phyloP scores from a whole-genome alignment of 2,329 filamentous ascomycete species.

The Trichophyton mentagrophytes region DNA sequence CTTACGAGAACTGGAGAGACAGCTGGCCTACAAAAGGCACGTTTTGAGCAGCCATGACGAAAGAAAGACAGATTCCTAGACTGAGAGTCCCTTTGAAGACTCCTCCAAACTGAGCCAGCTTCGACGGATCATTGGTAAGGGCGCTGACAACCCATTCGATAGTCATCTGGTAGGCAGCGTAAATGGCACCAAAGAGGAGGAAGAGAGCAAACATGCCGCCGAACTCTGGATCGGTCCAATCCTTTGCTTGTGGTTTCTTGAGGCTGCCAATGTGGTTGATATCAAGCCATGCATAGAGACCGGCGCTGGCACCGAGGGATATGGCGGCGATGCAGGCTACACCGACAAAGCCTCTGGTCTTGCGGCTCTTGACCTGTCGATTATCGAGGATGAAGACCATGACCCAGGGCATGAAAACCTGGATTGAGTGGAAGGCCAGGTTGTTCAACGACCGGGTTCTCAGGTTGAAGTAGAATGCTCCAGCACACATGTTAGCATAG shows the following conservation, averaged over 20 bases:
- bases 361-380: conserved; percentile 35
- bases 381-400: conserved; percentile 50
- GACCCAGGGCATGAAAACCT: conserved; percentile 53
- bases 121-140: conserved; percentile 73
- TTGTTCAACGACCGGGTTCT: conserved; percentile 54
- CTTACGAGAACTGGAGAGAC: background rate
- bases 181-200: conserved; percentile 61
- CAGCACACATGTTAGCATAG: conserved; percentile 22
- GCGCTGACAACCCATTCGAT: conserved; percentile 68
- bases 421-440: conserved; percentile 54
- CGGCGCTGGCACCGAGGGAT: conserved; percentile 50
- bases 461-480: conserved; percentile 49
- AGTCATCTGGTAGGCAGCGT: conserved; percentile 72
- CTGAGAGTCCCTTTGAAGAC: conserved; percentile 77
- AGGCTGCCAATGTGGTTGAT: background rate
- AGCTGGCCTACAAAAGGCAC: background rate
- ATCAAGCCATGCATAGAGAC: conserved; percentile 60
- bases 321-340: background rate
- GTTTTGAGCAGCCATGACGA: background rate
- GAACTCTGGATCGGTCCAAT: conserved; percentile 13
- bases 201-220: conserved; percentile 16
- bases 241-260: background rate
- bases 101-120: conserved; percentile 70
- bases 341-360: conserved; percentile 43
- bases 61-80: conserved; percentile 53